Evolutionary conservation across 129 eudicot species (phyloP).

Genomic region (Helianthus tuberosus): DNA sequence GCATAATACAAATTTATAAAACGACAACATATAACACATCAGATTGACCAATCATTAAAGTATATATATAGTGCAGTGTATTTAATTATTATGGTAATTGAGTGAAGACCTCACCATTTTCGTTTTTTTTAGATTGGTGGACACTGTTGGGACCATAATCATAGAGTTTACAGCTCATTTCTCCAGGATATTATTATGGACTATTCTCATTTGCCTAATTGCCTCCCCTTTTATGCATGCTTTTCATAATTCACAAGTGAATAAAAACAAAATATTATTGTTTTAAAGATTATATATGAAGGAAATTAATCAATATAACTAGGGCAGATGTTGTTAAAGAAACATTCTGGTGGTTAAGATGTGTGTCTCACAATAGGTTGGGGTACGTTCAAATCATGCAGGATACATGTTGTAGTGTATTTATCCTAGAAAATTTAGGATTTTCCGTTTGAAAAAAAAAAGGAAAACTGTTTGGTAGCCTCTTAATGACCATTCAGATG

Average conservation of each 20-base stretch:
- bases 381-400: too few species aligned
- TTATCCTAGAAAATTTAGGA: too few species aligned
- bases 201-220: conserved; percentile 24
- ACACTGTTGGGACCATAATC: conserved; percentile 35
- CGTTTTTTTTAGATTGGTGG: conserved; percentile 25
- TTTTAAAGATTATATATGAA: not conserved
- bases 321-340: too few species aligned
- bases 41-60: not conserved
- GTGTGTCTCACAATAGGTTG: too few species aligned
- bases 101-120: conserved; percentile 22
- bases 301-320: not conserved
- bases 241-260: conserved; percentile 19
- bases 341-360: too few species aligned
- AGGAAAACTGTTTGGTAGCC: too few species aligned
- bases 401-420: too few species aligned
- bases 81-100: conserved; percentile 10
- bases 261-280: not conserved
- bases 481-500: too few species aligned
- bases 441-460: too few species aligned
- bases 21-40: not conserved
- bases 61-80: not conserved
- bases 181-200: conserved; percentile 29
- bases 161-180: conserved; percentile 43
- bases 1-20: not conserved
- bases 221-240: conserved; percentile 19